phyloP scores from a whole-genome alignment of 2,329 filamentous ascomycete species.

The Graphilbum fragrans region DNA sequence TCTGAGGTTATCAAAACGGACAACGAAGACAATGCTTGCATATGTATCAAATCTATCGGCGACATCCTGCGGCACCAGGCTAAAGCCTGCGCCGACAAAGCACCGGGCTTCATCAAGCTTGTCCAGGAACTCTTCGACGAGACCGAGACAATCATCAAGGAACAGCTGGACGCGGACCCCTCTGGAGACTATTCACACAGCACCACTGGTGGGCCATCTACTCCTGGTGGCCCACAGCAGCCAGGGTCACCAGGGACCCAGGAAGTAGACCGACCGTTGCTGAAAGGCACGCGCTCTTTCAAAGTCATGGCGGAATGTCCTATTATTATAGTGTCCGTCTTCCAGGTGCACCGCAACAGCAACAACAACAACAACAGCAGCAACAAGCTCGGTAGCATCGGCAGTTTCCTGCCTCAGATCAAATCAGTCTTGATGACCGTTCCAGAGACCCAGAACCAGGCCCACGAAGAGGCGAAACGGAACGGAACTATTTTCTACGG shows the following conservation, averaged over 20 bases:
- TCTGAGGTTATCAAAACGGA: constrained; percentile 82
- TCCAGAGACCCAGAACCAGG: constrained; percentile 85
- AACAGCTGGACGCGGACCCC: constrained; percentile 77
- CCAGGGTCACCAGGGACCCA: constrained; percentile 79
- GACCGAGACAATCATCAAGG: constrained; percentile 87
- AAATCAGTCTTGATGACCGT: constrained; percentile 81
- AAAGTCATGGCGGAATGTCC: constrained; percentile 96
- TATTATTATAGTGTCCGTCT: constrained; percentile 97
- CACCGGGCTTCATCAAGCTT: constrained; percentile 79
- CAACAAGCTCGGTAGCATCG: no score
- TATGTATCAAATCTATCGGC: constrained; percentile 96
- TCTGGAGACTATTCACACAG: neutral
- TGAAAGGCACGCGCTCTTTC: constrained; percentile 97
- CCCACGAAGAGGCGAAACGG: constrained; percentile 71
- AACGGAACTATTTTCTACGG: constrained; percentile 80
- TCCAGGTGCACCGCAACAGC: constrained; percentile 76
- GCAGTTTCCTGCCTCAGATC: constrained; percentile 88
- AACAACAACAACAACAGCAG: constrained; percentile 80
- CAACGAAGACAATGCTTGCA: constrained; percentile 97
- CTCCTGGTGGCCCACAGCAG: constrained; percentile 30
- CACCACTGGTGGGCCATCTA: neutral
- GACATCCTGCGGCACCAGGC: constrained; percentile 90
- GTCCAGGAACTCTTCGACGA: constrained; percentile 94
- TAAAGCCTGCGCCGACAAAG: constrained; percentile 64
- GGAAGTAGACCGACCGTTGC: constrained; percentile 69